phyloP scores from a whole-genome alignment of 768 basidiomycete genomes.

The Phallus indusiatus region DNA sequence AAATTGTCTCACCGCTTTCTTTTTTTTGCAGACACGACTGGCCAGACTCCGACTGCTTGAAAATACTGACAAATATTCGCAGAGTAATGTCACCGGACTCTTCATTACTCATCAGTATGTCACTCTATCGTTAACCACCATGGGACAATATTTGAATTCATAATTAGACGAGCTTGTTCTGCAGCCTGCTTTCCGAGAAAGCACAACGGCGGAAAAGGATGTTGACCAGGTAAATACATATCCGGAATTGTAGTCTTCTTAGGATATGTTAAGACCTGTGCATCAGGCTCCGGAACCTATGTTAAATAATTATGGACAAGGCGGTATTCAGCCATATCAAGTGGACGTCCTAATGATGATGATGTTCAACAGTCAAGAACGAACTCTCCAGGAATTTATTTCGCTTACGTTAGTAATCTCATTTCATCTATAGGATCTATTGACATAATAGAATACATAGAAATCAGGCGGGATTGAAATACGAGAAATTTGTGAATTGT shows the following conservation, averaged over 20 bases:
- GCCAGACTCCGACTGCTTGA: slow-evolving; percentile 26
- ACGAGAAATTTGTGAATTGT: slow-evolving; percentile 28
- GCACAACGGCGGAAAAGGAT: not conserved
- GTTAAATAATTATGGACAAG: slow-evolving; percentile 38
- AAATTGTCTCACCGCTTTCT: not conserved
- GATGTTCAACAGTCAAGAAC: slow-evolving; percentile 32
- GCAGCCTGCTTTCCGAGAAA: slow-evolving; percentile 18
- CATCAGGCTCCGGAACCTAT: slow-evolving; percentile 37
- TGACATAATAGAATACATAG: not conserved
- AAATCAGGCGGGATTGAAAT: slow-evolving; percentile 23
- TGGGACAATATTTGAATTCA: not conserved
- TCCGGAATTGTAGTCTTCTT: not conserved
- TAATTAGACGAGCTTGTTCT: slow-evolving; percentile 29
- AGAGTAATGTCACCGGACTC: slow-evolving; percentile 27
- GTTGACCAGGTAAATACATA: not conserved
- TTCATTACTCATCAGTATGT: slow-evolving; percentile 30
- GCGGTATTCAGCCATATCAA: slow-evolving; percentile 30
- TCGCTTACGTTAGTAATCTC: slow-evolving; percentile 23
- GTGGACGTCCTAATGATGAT: slow-evolving; percentile 40
- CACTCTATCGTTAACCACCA: too few relatives aligned
- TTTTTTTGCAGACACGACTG: slow-evolving; percentile 30
- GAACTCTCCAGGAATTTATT: slow-evolving; percentile 32
- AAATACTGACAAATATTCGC: slow-evolving; percentile 27
- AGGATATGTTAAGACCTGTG: not conserved
- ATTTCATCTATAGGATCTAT: not conserved